Percentiles rank a stretch among this genome's conserved stretches.
These are phyloP conservation scores for Hypoxylon sp. DNA, from an alignment of 2,329 filamentous ascomycete genomes.

Conservation along the genomic window DNA sequence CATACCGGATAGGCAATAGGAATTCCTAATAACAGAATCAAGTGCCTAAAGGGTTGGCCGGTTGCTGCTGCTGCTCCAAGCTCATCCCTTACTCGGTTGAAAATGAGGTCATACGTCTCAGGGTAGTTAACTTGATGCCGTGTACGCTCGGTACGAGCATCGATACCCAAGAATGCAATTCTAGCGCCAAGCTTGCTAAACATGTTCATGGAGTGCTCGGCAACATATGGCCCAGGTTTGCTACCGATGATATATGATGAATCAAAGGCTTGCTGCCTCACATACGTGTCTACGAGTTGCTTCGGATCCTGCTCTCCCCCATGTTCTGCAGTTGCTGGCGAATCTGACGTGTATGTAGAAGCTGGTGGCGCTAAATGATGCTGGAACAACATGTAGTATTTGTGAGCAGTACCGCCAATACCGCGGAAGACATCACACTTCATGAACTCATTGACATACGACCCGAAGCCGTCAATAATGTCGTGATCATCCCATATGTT, in stretches of 20 bases:
- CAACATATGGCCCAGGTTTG: constrained; percentile 90
- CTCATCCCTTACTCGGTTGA: constrained; percentile 80
- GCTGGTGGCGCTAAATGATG: constrained; percentile 89
- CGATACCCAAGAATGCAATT: constrained; percentile 88
- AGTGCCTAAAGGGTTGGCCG: constrained; percentile 86
- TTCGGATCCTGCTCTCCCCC: constrained; percentile 75
- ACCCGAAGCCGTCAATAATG: constrained; percentile 93
- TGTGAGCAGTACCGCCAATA: constrained; percentile 92
- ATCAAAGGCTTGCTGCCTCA: constrained; percentile 70
- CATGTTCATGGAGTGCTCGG: constrained; percentile 87
- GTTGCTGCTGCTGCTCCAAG: constrained; percentile 75
- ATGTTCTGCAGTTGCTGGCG: constrained; percentile 72
- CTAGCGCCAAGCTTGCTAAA: constrained; percentile 87
- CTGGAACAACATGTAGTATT: constrained; percentile 98
- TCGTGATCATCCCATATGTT: constrained; percentile 99
- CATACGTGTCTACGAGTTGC: constrained; percentile 82
- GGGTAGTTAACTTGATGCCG: constrained; percentile 95
- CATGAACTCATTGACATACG: constrained; percentile 96
- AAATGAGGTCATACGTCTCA: constrained; percentile 88
- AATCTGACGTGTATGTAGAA: constrained; percentile 84
- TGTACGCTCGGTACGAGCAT: constrained; percentile 94
- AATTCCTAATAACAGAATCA: constrained; percentile 89
- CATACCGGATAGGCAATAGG: constrained; percentile 85
- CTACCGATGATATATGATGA: constrained; percentile 83
- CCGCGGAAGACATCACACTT: constrained; percentile 91